A percentile compares a stretch with the other conserved stretches of the same genome.
phyloP scores from a whole-genome alignment of 2,329 filamentous ascomycete genomes.

The Penicillium sp. region DNA sequence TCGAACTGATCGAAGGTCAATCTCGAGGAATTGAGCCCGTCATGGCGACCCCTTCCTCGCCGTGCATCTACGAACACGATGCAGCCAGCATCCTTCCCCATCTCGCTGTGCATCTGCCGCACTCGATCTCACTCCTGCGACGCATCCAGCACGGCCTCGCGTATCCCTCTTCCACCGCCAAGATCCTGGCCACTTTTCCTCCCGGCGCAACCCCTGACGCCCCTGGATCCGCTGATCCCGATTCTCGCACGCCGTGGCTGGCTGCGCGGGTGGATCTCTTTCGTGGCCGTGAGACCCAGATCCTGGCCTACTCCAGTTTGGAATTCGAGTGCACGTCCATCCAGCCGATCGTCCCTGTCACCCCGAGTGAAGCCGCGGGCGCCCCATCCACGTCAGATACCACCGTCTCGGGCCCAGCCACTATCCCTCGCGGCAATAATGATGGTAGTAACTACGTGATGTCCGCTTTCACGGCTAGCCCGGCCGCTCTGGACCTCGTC shows the following conservation, averaged over 20 bases:
- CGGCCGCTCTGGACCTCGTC: constrained; percentile 13
- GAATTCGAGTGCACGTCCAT: constrained; percentile 30
- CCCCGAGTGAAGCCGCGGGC: not conserved
- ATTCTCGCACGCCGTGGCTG: constrained; percentile 37
- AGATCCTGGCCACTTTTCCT: constrained; percentile 35
- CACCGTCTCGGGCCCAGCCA: not conserved
- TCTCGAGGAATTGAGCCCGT: too few species aligned
- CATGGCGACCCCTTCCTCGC: constrained; percentile 1
- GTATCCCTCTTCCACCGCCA: constrained; percentile 33
- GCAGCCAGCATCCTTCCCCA: constrained; percentile 24
- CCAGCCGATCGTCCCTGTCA: constrained; percentile 16
- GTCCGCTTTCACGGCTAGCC: constrained; percentile 13
- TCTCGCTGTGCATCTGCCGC: constrained; percentile 38
- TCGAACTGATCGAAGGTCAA: too few species aligned
- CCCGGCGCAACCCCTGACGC: constrained; percentile 11
- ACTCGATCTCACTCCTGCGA: constrained; percentile 37
- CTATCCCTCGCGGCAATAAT: not conserved
- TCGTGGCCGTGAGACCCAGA: constrained; percentile 41
- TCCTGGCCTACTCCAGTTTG: constrained; percentile 42
- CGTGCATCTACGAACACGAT: constrained; percentile 21
- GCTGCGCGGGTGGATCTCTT: constrained; percentile 42
- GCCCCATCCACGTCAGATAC: too few species aligned
- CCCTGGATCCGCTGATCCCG: too few species aligned
- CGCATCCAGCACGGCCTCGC: constrained; percentile 40
- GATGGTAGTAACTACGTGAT: constrained; percentile 8